These are phyloP conservation scores for Keithomyces neogunnii DNA, from an alignment of 2,329 filamentous ascomycete genomes.

Conservation along the genomic window DNA sequence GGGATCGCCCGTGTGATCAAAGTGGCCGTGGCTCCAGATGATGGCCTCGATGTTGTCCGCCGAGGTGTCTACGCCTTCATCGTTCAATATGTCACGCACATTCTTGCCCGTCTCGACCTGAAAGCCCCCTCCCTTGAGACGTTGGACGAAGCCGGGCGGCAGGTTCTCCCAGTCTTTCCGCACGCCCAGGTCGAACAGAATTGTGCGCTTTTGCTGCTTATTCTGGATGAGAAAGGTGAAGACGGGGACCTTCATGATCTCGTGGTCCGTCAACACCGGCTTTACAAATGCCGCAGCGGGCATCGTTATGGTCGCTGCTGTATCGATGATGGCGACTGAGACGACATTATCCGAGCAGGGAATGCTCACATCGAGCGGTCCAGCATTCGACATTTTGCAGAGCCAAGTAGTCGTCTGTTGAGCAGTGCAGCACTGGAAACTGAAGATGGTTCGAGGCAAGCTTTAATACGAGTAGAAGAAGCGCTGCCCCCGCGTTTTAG, in stretches of 20 bases:
- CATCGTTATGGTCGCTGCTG: neutral
- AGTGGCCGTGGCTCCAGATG: slow-evolving; percentile 21
- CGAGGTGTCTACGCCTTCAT: neutral
- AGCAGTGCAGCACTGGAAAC: too few species aligned
- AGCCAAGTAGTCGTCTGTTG: too few species aligned
- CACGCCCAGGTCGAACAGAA: slow-evolving; percentile 1
- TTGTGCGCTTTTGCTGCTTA: neutral
- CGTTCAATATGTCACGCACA: neutral
- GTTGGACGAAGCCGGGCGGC: neutral
- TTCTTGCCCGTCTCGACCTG: neutral
- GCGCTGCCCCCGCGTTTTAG: too few species aligned
- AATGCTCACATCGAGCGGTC: neutral
- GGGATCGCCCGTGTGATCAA: slow-evolving; percentile 19
- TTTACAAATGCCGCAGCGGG: neutral
- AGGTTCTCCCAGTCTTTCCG: slow-evolving; percentile 1
- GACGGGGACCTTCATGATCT: neutral
- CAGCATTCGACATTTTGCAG: too few species aligned
- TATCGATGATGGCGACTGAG: neutral
- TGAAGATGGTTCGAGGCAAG: too few species aligned
- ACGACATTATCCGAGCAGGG: neutral
- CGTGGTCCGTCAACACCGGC: neutral
- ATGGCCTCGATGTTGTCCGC: slow-evolving; percentile 12
- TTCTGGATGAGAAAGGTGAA: slow-evolving; percentile 1
- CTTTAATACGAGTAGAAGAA: too few species aligned
- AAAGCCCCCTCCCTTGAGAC: neutral